Conservation (phyloP, 306 rosid species). For the Adenanthera pavonina region DNA sequence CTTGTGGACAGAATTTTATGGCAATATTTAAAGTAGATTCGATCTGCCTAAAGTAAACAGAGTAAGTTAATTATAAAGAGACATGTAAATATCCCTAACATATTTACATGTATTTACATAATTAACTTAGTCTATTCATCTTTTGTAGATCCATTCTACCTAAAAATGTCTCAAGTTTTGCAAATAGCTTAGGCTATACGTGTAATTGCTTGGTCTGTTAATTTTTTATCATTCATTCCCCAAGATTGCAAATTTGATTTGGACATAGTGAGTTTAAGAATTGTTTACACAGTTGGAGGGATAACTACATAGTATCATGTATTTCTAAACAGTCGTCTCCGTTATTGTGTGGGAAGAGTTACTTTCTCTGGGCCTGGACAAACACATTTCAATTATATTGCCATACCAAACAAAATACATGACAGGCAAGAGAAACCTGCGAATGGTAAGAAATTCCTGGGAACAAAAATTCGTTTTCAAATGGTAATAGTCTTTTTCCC, state of each 20-base stretch:
- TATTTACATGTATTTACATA: background rate
- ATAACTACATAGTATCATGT: background rate
- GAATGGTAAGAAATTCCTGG: background rate
- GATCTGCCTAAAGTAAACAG: background rate
- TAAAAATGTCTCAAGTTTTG: constrained; percentile 7
- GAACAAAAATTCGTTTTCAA: background rate
- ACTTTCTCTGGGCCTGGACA: constrained; percentile 4
- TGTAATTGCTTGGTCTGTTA: constrained; percentile 27
- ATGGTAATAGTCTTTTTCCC: background rate
- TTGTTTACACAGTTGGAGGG: constrained; percentile 11
- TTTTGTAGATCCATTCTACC: background rate
- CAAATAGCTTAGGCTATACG: constrained; percentile 14
- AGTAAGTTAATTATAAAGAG: background rate
- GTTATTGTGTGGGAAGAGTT: background rate
- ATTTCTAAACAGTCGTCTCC: constrained; percentile 3
- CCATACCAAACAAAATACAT: background rate
- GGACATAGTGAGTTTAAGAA: constrained; percentile 12
- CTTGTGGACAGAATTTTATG: background rate
- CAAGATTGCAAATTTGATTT: constrained; percentile 23
- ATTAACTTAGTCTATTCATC: background rate
- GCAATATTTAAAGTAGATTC: background rate
- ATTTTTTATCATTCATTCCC: constrained; percentile 23
- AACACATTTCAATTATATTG: background rate
- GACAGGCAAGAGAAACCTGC: background rate
- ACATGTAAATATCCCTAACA: background rate